Evolutionary conservation across 768 basidiomycete genomes (phyloP).

Genomic region (Lenzites betulinus): DNA sequence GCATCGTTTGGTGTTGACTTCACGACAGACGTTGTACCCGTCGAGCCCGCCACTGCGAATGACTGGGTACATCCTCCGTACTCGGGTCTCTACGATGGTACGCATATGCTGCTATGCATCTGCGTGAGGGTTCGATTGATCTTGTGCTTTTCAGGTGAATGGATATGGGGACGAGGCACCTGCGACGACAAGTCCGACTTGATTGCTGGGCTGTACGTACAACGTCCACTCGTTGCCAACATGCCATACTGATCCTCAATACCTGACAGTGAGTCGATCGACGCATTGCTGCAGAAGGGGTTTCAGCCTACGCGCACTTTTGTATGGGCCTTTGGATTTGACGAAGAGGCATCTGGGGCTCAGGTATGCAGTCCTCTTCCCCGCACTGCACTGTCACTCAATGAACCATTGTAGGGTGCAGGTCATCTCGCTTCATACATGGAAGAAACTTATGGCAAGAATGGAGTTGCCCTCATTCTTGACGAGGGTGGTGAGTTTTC

Average conservation of each 20-base stretch:
- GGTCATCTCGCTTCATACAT: slow-evolving; percentile 48
- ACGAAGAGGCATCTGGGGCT: slow-evolving; percentile 46
- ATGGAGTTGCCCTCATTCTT: slow-evolving; percentile 75
- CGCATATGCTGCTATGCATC: not conserved
- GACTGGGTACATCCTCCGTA: slow-evolving; percentile 53
- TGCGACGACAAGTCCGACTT: slow-evolving; percentile 39
- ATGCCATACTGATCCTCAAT: not conserved
- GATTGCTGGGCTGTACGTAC: slow-evolving; percentile 32
- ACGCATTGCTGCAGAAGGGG: slow-evolving; percentile 46
- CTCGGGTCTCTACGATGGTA: slow-evolving; percentile 46
- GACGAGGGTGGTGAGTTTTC: slow-evolving; percentile 78
- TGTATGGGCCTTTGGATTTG: slow-evolving; percentile 48
- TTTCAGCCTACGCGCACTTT: slow-evolving; percentile 47
- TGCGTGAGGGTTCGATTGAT: no score
- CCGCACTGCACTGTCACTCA: slow-evolving; percentile 27
- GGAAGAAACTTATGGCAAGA: slow-evolving; percentile 60
- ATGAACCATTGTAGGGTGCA: slow-evolving; percentile 50
- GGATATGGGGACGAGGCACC: slow-evolving; percentile 39
- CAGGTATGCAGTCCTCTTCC: slow-evolving; percentile 32
- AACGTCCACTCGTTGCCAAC: not conserved
- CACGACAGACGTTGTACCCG: slow-evolving; percentile 50
- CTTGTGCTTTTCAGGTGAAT: slow-evolving; percentile 20
- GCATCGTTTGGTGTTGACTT: not conserved
- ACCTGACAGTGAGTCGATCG: slow-evolving; percentile 40
- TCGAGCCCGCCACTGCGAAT: slow-evolving; percentile 42